Conservation (phyloP, 164 flowering plant species). For the Cinnamomum chago region DNA sequence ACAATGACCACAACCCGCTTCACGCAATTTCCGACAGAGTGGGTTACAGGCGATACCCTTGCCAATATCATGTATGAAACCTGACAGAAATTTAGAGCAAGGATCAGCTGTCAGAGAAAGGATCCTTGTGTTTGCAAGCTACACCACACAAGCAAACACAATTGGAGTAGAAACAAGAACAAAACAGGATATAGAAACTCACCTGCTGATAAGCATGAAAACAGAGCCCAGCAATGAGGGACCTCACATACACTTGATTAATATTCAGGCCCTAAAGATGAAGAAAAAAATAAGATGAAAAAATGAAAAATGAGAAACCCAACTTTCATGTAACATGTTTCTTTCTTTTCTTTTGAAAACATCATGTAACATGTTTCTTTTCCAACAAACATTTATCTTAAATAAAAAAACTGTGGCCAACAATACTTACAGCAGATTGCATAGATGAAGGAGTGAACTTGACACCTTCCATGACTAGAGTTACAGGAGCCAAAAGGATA, state of each 20-base stretch:
- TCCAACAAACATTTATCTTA: neutral
- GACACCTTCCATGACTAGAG: conserved; percentile 63
- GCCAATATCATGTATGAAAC: conserved; percentile 90
- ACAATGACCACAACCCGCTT: conserved; percentile 96
- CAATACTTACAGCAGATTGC: conserved; percentile 54
- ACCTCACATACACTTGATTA: conserved; percentile 44
- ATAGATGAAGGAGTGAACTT: conserved; percentile 64
- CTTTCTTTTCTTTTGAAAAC: neutral
- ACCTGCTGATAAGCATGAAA: conserved; percentile 99
- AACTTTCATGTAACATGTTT: neutral
- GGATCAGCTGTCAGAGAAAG: neutral
- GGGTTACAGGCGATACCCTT: conserved; percentile 97
- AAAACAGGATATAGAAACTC: conserved; percentile 3
- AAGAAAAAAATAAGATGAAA: neutral
- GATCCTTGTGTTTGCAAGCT: neutral
- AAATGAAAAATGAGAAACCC: neutral
- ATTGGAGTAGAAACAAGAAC: conserved; percentile 1
- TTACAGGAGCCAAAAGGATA: conserved; percentile 46
- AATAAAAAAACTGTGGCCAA: neutral
- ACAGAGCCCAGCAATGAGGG: conserved; percentile 83
- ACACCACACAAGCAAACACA: neutral
- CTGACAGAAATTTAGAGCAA: conserved; percentile 37
- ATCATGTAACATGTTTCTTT: neutral
- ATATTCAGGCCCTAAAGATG: conserved; percentile 67
- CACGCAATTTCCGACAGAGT: conserved; percentile 95